phyloP scores from a whole-genome alignment of 208 protist genomes.

The Leishmania braziliensis region DNA sequence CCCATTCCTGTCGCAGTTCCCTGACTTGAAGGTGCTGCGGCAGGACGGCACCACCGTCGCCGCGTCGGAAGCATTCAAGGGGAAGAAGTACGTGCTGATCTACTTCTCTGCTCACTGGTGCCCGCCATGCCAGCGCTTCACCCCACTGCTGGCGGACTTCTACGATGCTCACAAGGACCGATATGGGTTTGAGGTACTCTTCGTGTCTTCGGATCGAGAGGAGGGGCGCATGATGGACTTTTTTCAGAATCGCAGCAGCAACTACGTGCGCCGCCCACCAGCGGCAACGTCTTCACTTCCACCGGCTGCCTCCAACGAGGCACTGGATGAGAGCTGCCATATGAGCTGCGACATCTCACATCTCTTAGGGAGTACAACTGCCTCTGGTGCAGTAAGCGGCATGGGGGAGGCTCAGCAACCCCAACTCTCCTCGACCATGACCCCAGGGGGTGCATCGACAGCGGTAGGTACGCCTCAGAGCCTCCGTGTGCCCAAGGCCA shows the following conservation, averaged over 20 bases:
- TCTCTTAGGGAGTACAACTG: neutral
- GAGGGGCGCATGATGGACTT: constrained; percentile 69
- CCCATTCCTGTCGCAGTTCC: constrained; percentile 31
- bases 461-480: neutral
- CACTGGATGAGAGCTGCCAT: neutral
- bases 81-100: constrained; percentile 57
- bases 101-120: constrained; percentile 90
- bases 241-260: constrained; percentile 50
- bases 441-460: neutral
- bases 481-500: constrained; percentile 27
- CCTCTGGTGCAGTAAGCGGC: neutral
- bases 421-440: too few relatives aligned
- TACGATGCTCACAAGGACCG: constrained; percentile 44
- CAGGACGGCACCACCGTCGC: constrained; percentile 40
- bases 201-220: constrained; percentile 62
- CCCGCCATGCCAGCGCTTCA: constrained; percentile 81
- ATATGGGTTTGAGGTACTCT: constrained; percentile 69
- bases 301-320: neutral
- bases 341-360: neutral
- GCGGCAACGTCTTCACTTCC: neutral
- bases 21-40: constrained; percentile 34
- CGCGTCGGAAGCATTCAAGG: constrained; percentile 34
- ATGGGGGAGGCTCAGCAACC: neutral
- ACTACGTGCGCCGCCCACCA: constrained; percentile 33
- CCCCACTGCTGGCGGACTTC: constrained; percentile 66